Conservation (phyloP, 768 basidiomycete species). For the Xerocomus spinulosus region DNA sequence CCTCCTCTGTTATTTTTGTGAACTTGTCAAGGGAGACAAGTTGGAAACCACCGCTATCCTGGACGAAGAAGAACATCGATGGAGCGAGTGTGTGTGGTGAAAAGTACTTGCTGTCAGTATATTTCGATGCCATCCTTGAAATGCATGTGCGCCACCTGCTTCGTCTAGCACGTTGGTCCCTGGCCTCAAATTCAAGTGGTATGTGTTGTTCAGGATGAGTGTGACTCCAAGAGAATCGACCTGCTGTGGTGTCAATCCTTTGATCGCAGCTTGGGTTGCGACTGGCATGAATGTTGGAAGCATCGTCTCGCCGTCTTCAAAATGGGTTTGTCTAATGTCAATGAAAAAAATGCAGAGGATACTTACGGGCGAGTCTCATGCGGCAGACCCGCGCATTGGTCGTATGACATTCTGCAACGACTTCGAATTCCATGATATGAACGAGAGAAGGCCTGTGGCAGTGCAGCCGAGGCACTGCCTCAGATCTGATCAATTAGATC, state of each 20-base stretch:
- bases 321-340: background rate
- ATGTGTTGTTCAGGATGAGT: slow-evolving; percentile 85
- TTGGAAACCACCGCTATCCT: slow-evolving; percentile 92
- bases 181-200: slow-evolving; percentile 84
- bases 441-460: slow-evolving; percentile 10
- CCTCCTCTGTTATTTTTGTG: slow-evolving; percentile 82
- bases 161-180: slow-evolving; percentile 68
- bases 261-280: slow-evolving; percentile 88
- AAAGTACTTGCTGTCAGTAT: slow-evolving; percentile 63
- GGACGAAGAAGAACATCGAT: background rate
- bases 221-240: slow-evolving; percentile 78
- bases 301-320: slow-evolving; percentile 71
- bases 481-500: background rate
- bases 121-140: slow-evolving; percentile 86
- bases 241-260: slow-evolving; percentile 84
- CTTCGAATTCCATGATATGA: slow-evolving; percentile 84
- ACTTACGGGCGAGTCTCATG: slow-evolving; percentile 77
- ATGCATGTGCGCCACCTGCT: slow-evolving; percentile 82
- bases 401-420: slow-evolving; percentile 75
- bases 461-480: too few relatives aligned
- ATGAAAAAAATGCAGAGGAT: slow-evolving; percentile 2
- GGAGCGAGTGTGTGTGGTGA: background rate
- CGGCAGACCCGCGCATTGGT: slow-evolving; percentile 81
- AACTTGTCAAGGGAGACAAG: slow-evolving; percentile 82
- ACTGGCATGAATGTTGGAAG: slow-evolving; percentile 93